Base-by-base conservation (phyloP, 2,329 filamentous ascomycete genomes). In the Ophiostoma fasciatum region DNA sequence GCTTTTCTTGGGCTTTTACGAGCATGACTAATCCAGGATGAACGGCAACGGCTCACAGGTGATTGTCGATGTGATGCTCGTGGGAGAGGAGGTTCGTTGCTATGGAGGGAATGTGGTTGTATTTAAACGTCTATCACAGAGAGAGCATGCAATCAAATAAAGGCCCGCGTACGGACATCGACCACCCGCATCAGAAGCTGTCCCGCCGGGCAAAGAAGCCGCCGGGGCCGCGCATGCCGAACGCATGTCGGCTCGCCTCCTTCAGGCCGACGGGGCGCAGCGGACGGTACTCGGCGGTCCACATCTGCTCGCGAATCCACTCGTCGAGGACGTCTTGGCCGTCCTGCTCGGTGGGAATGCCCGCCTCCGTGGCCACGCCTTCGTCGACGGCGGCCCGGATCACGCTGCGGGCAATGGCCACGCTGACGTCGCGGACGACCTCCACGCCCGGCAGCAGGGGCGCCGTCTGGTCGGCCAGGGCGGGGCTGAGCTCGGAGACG, bases 281-380 rank as follows among this genome's bases (percentile, higher is more conserved):
- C 1, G 71, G 68, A 19, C 79, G 56, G 51, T 87, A 88, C 33
- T 63, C 64, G 0, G 81, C 66, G 42, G 78, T 62, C 82, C 81
- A 87, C 81, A 87, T 87, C 61, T 85, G 81, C 57, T 76, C 76
- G 19, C 65, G 54, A 40, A 87, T 75, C 81, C 81, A 88, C 39
- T 69, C 68, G 37, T 81, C 74, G 23, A 83, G 47, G 4, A 73
- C 67, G 4, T 61, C 51, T 0, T 73, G 68, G 0, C 49, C 59
- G 2, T 72, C 58, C 3, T 61, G 49, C 0, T 49, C 47, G 0
- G 82, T 83, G 30, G 38, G 38, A 12, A 92, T 87, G 0, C 58
- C 67, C 39, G 71, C 50, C 45, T 77, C 67, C 38, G 71, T 70
- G 0, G 77, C 74, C 14, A 88, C 55, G 0, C 68, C 76, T 41